A percentile compares a stretch with the other conserved stretches of the same genome.
phyloP scores from a whole-genome alignment of 2,329 filamentous ascomycete species.

The Cladosporium sp. region DNA sequence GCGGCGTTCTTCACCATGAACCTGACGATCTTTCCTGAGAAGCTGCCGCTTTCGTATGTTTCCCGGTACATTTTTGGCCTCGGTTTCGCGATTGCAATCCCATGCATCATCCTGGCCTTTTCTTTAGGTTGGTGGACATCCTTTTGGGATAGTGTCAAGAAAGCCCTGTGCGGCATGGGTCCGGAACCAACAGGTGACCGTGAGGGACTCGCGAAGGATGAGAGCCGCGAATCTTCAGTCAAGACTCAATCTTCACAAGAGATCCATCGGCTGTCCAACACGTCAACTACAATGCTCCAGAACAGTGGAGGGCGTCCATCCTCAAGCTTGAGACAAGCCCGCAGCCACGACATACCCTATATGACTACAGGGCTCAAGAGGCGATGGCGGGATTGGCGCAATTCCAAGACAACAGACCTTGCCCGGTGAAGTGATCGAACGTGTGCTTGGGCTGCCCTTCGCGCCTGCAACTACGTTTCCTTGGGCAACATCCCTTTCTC shows the following conservation, averaged over 20 bases:
- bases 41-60: not conserved
- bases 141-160: not conserved
- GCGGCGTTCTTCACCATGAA: slow-evolving; percentile 58
- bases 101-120: not conserved
- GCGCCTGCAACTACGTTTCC: too few relatives aligned
- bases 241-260: not conserved
- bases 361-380: not conserved
- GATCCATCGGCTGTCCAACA: not conserved
- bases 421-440: not conserved
- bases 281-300: not conserved
- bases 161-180: not conserved
- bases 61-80: not conserved
- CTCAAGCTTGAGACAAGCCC: not conserved
- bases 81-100: not conserved
- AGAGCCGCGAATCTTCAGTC: not conserved
- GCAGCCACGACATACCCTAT: not conserved
- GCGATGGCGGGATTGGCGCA: not conserved
- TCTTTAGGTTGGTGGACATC: not conserved
- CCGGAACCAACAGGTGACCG: too few relatives aligned
- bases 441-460: not conserved
- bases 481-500: too few relatives aligned
- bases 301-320: too few relatives aligned
- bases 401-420: not conserved
- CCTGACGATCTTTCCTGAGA: slow-evolving; percentile 48
- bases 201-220: not conserved